Evolutionary conservation across 208 protist genomes (phyloP), one percentile per base, ranked within the genome.

Genomic region (Endotrypanum monterogeii): DNA sequence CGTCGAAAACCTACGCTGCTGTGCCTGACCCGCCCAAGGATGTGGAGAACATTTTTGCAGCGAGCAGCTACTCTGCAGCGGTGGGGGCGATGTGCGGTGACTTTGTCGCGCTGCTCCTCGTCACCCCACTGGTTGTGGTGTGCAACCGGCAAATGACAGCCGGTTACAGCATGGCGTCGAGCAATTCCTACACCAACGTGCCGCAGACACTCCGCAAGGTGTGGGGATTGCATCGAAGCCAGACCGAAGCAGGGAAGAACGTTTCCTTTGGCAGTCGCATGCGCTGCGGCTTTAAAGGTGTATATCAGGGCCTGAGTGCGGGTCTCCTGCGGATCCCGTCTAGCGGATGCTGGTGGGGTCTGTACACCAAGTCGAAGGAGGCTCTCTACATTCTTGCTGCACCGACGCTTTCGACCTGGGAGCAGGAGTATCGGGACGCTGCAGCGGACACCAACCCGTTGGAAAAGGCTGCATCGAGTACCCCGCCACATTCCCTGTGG

Each of bases 91-190:
- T 96, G 90, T 82, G 74, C 48, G 92, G 88, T 14, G 90, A 95
- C 60, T 58, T 89, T 20, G 87, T 86, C 41, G 66, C 92, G 18
- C 83, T 94, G 25, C 61, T 90, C 30, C 63, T 94, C 62, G 79
- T 89, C 61, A 92, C 88, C 1, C 92, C 92, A 0, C 65, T 93
- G 8, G 83, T 85, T 25, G 82, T 97, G 30, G 82, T 95, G 46
- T 85, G 79, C 67, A 94, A 94, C 70, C 79, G 89, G 5, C 92
- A 97, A 73, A 92, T 97, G 85, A 97, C 92, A 25, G 84, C 92
- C 54, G 84, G 81, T 3, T 94, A 92, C 62, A 89, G 92, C 37
- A 89, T 97, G 83, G 73, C 87, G 14, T 56, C 78, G 16, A 28
- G 67, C 3, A 95, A 92, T 71, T 14, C 18, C 11, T 97, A 97